phyloP scores from a whole-genome alignment of 108 stramenopile genomes.

The Fistulifera pelliculosa region DNA sequence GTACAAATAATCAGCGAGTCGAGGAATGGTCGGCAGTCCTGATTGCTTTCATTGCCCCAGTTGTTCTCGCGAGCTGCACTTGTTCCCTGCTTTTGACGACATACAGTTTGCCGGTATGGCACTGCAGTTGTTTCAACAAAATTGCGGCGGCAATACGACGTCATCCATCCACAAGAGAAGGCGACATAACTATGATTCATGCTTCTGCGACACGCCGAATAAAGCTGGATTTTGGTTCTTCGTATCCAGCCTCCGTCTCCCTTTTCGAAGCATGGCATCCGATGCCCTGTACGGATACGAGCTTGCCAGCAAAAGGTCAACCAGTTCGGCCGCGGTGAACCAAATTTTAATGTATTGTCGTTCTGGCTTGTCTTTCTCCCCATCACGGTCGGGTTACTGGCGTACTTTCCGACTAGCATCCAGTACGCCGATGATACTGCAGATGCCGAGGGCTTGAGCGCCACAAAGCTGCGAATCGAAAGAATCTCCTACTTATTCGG shows the following conservation, averaged over 20 bases:
- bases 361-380: neutral
- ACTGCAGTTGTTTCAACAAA: neutral
- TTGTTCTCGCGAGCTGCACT: neutral
- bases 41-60: neutral
- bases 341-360: slow-evolving; percentile 1
- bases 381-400: neutral
- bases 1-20: no score
- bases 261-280: no score
- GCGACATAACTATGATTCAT: no score
- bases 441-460: neutral
- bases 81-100: neutral
- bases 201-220: neutral
- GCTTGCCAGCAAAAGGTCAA: neutral
- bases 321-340: slow-evolving; percentile 4
- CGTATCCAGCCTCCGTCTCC: no score
- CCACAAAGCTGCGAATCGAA: neutral
- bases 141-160: neutral
- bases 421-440: neutral
- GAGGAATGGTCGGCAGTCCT: neutral
- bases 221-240: neutral
- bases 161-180: no score
- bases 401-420: neutral
- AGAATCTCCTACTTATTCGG: neutral
- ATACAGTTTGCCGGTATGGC: neutral
- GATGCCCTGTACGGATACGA: neutral